Conservation (phyloP, 768 basidiomycete species). For the Boletus subcaerulescens region DNA sequence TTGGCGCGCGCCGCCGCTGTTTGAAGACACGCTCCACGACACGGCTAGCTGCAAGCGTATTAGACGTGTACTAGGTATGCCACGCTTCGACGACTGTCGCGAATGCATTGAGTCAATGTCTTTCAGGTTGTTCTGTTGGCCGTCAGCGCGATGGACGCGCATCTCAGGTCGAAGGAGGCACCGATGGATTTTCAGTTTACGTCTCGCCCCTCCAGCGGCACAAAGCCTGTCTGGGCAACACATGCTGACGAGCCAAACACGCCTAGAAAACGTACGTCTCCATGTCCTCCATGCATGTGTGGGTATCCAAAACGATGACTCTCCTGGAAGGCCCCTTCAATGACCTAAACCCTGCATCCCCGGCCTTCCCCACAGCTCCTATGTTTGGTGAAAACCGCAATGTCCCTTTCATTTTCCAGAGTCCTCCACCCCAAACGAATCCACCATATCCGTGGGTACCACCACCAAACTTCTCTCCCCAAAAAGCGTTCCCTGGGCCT, state of each 20-base stretch:
- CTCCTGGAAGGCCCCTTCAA: constrained; percentile 40
- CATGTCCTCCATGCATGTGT: constrained; percentile 24
- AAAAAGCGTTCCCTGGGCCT: constrained; percentile 55
- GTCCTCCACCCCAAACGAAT: constrained; percentile 42
- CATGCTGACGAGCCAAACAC: constrained; percentile 46
- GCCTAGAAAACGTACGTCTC: constrained; percentile 66
- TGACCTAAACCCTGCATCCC: constrained; percentile 40
- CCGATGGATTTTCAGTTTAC: constrained; percentile 93
- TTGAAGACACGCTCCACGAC: constrained; percentile 3
- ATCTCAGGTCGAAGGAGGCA: constrained; percentile 63
- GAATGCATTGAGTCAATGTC: neutral
- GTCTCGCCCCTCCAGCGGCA: constrained; percentile 49
- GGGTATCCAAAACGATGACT: constrained; percentile 29
- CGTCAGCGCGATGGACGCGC: constrained; percentile 23
- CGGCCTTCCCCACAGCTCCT: constrained; percentile 39
- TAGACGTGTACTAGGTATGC: constrained; percentile 17
- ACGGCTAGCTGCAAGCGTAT: neutral
- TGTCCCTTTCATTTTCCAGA: constrained; percentile 72
- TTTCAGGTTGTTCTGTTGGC: neutral
- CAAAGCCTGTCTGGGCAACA: constrained; percentile 58
- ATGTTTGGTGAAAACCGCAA: constrained; percentile 64
- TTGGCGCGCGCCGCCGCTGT: constrained; percentile 14
- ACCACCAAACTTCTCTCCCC: constrained; percentile 55
- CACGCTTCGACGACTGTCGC: neutral
- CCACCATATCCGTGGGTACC: constrained; percentile 63